Percentiles rank a stretch among this genome's conserved stretches.
phyloP scores from a whole-genome alignment of 2,329 filamentous ascomycete genomes.

The Cytospora chrysosperma region DNA sequence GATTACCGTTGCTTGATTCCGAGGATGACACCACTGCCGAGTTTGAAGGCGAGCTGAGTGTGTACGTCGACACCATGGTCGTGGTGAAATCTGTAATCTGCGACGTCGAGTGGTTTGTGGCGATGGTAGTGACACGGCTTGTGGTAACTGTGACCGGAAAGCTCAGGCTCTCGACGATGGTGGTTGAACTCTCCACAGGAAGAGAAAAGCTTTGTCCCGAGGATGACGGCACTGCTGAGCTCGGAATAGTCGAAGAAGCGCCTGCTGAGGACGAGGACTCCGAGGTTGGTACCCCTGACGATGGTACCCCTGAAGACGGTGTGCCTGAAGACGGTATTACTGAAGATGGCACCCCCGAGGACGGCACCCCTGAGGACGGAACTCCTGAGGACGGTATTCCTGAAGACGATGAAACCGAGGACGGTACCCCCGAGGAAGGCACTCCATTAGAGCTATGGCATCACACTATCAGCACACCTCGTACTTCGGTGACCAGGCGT shows the following conservation, averaged over 20 bases:
- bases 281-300: neutral
- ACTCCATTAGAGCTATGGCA: conserved; percentile 1
- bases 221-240: conserved; percentile 2
- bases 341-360: neutral
- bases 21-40: neutral
- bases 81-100: conserved; percentile 19
- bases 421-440: neutral
- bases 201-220: conserved; percentile 3
- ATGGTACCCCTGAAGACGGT: neutral
- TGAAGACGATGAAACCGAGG: neutral
- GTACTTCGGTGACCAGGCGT: neutral
- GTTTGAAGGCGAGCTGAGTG: neutral
- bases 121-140: conserved; percentile 8
- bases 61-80: conserved; percentile 9
- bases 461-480: neutral
- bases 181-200: neutral
- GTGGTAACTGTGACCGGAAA: conserved; percentile 12
- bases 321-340: neutral
- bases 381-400: neutral
- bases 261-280: neutral
- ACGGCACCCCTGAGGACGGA: neutral
- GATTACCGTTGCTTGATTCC: neutral
- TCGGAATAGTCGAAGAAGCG: neutral
- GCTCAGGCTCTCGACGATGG: neutral
- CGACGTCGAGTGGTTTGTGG: conserved; percentile 21